Conservation (phyloP, 2,329 filamentous ascomycete genomes). For the Aspergillus thermomutatus region DNA sequence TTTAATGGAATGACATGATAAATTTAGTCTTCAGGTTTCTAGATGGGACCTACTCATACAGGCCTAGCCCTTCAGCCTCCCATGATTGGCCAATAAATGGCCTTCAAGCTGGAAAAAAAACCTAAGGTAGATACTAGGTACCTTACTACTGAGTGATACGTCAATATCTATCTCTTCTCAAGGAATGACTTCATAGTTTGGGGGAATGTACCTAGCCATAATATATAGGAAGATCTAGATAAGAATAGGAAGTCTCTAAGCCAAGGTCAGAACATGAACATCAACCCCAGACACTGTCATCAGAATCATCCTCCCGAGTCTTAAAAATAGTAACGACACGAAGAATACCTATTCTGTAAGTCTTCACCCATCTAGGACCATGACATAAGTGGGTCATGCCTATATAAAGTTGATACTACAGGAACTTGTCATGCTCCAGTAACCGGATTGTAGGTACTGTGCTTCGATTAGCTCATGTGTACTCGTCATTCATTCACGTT, state of each 20-base stretch:
- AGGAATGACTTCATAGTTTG: too few relatives aligned
- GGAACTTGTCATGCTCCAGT: too few relatives aligned
- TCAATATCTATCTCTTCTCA: neutral
- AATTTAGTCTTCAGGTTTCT: neutral
- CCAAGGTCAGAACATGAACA: neutral
- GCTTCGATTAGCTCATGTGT: too few relatives aligned
- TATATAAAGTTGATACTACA: neutral
- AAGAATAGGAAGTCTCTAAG: neutral
- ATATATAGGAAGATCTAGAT: neutral
- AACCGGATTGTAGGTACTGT: too few relatives aligned
- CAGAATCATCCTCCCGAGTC: neutral
- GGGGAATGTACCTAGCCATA: too few relatives aligned
- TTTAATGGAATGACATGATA: neutral
- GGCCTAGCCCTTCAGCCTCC: too few relatives aligned
- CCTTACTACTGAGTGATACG: neutral
- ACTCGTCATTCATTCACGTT: too few relatives aligned
- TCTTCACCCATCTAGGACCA: neutral
- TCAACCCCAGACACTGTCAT: neutral
- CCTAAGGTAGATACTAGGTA: constrained; percentile 1
- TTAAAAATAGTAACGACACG: neutral
- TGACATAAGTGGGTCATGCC: neutral
- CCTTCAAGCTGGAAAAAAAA: neutral
- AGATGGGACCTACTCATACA: too few relatives aligned
- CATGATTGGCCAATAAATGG: too few relatives aligned
- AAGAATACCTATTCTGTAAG: neutral